phyloP scores from a whole-genome alignment of 805 yeast genomes.

The Spathaspora arborariae region DNA sequence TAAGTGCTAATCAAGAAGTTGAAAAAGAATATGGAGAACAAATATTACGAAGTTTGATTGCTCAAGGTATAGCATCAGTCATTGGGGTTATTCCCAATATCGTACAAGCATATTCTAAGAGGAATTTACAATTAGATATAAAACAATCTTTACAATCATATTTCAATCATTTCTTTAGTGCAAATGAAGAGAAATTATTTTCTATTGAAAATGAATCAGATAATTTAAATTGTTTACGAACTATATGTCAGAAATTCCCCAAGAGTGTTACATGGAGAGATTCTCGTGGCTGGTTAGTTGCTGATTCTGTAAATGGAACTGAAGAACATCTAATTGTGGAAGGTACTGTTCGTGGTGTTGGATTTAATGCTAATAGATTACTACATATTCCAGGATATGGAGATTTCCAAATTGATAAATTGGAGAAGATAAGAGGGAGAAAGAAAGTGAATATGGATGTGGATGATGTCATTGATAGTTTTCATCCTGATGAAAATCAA shows the following conservation, averaged over 20 bases:
- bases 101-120: constrained; percentile 62
- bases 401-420: constrained; percentile 71
- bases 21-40: constrained; percentile 81
- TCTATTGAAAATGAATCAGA: constrained; percentile 68
- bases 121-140: constrained; percentile 68
- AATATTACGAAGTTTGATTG: constrained; percentile 78
- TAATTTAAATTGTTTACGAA: constrained; percentile 66
- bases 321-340: constrained; percentile 50
- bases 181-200: constrained; percentile 74
- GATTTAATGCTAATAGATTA: constrained; percentile 71
- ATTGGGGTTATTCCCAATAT: constrained; percentile 78
- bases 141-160: constrained; percentile 41
- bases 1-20: constrained; percentile 83
- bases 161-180: constrained; percentile 39
- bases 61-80: constrained; percentile 87
- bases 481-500: constrained; percentile 36
- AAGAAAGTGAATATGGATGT: constrained; percentile 11
- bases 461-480: constrained; percentile 21
- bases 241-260: constrained; percentile 82
- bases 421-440: constrained; percentile 45
- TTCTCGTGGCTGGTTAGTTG: constrained; percentile 80
- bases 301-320: constrained; percentile 55
- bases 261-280: constrained; percentile 89
- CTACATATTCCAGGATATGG: constrained; percentile 89
- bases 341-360: constrained; percentile 85